Evolutionary conservation across 2,329 filamentous ascomycete species (phyloP), one percentile per base, ranked within the genome.

Genomic region (Ilyonectria robusta): DNA sequence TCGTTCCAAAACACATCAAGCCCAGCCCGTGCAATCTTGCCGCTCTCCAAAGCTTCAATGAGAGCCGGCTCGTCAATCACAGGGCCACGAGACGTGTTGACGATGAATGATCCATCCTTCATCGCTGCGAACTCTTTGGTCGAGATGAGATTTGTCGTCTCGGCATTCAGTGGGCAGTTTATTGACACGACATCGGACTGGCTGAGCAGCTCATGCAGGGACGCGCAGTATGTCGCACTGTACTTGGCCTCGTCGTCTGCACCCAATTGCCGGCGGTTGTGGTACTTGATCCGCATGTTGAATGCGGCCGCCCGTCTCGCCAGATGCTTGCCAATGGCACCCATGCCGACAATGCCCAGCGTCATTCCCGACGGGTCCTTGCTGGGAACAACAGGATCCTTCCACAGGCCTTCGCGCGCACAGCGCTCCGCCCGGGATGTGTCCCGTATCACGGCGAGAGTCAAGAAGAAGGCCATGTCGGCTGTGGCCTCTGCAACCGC

Each of bases 401-500:
- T 80, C 83, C 83, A 86, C 0, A 66, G 70, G 0, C 83, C 84
- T 0, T 73, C 70, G 2, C 81, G 74, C 0, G 79, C 72, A 11
- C 75, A 77, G 53, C 75, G 80, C 69, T 85, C 82, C 3, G 80
- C 80, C 1, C 76, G 72, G 4, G 73, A 80, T 0, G 84, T 81
- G 64, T 88, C 84, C 57, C 85, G 82, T 21, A 88, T 71, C 1
- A 83, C 75, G 0, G 78, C 75, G 1, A 81, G 59, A 1, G 62
- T 71, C 0, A 81, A 57, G 46, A 81, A 81, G 31, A 80, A 69
- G 15, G 86, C 82, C 81, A 86, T 84, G 48, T 86, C 84, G 0
- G 84, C 84, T 0, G 84, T 86, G 2, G 86, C 85, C 62, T 89
- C 84, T 0, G 86, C 83, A 1, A 86, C 86, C 0, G 86, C 87